Percentiles rank a stretch among this genome's conserved stretches.
phyloP scores from a whole-genome alignment of 371 early-diverging fungal genomes.

The Mortierella sp. region DNA sequence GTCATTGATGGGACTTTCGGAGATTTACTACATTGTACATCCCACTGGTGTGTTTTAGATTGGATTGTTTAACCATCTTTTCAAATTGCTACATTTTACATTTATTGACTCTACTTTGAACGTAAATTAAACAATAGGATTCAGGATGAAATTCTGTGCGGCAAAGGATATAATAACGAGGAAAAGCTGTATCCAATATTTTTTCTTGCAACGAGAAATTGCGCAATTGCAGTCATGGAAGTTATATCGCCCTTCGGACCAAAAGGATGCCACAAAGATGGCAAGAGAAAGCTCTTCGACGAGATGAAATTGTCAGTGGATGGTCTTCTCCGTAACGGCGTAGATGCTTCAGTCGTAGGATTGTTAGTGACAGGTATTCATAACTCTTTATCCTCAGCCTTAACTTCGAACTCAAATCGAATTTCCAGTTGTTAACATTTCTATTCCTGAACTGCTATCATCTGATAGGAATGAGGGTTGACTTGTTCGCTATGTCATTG shows the following conservation, averaged over 20 bases:
- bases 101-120: no score
- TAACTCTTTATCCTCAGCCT: not conserved
- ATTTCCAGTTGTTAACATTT: not conserved
- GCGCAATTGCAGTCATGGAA: conserved; percentile 25
- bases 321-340: conserved; percentile 19
- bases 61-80: not conserved
- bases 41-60: conserved; percentile 22
- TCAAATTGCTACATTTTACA: no score
- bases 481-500: not conserved
- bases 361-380: conserved; percentile 17
- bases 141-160: conserved; percentile 23
- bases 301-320: conserved; percentile 30
- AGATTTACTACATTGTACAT: conserved; percentile 18
- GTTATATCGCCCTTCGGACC: conserved; percentile 19
- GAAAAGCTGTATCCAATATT: conserved; percentile 30
- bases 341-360: conserved; percentile 15
- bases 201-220: conserved; percentile 15
- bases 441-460: no score
- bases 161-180: conserved; percentile 18
- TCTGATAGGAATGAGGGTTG: not conserved
- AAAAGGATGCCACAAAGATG: conserved; percentile 21
- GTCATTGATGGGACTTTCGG: conserved; percentile 36
- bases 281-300: conserved; percentile 20
- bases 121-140: not conserved
- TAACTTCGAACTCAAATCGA: not conserved